A percentile compares a stretch with the other conserved stretches of the same genome.
phyloP scores from a whole-genome alignment of 2,329 filamentous ascomycete species.

The Talaromyces sp. region DNA sequence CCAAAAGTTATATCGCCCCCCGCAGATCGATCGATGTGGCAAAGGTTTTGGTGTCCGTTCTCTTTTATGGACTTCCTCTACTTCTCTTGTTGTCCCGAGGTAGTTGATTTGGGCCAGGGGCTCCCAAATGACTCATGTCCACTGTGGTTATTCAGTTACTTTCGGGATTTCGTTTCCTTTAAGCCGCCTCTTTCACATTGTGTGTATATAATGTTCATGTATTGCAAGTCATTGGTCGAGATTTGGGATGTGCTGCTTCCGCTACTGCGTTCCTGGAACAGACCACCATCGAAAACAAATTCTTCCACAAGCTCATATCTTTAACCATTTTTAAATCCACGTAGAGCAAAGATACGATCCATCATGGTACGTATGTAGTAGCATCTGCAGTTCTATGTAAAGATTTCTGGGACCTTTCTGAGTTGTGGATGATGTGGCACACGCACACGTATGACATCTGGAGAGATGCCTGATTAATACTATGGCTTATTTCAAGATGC shows the following conservation, averaged over 20 bases:
- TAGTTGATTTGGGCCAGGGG: constrained; percentile 1
- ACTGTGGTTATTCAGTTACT: constrained; percentile 11
- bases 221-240: constrained; percentile 11
- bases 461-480: no score
- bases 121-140: constrained; percentile 9
- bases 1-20: constrained; percentile 5
- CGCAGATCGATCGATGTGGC: constrained; percentile 7
- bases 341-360: background rate
- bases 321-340: background rate
- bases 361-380: no score
- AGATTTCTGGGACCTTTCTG: no score
- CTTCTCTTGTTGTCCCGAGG: background rate
- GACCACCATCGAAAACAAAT: background rate
- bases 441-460: no score
- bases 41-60: constrained; percentile 5
- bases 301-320: background rate
- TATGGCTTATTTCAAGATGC: no score
- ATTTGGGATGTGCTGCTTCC: constrained; percentile 4
- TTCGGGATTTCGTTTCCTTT: constrained; percentile 11
- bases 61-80: background rate
- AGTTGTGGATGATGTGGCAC: no score
- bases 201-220: constrained; percentile 26
- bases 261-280: background rate
- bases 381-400: no score
- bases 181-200: constrained; percentile 9